Evolutionary conservation across 257 asterid species (phyloP).

Genomic region (Leptodermis oblonga): DNA sequence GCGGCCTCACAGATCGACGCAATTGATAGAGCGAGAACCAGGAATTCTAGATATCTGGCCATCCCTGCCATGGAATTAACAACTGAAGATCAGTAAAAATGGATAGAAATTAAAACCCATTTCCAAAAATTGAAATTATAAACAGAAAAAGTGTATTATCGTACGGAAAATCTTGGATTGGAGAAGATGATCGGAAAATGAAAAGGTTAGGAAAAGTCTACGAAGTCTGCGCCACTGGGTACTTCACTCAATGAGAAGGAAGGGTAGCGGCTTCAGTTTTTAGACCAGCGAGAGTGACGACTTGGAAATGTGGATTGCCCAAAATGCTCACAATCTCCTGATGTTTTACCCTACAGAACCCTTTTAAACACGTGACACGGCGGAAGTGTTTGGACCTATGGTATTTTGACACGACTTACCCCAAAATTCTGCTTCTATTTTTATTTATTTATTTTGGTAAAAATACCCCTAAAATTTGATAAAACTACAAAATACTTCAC

Average conservation of each 20-base stretch:
- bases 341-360: not conserved
- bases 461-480: no score
- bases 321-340: not conserved
- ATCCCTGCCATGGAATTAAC: constrained; percentile 32
- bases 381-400: constrained; percentile 12
- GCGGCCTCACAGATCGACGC: constrained; percentile 61
- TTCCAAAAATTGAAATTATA: not conserved
- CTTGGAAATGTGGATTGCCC: not conserved
- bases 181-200: not conserved
- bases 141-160: not conserved
- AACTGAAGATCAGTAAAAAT: not conserved
- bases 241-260: constrained; percentile 2
- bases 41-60: constrained; percentile 46
- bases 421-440: no score
- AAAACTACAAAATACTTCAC: no score
- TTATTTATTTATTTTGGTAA: no score
- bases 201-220: constrained; percentile 5
- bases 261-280: not conserved
- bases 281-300: constrained; percentile 8
- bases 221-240: constrained; percentile 25
- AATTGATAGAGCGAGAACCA: constrained; percentile 40
- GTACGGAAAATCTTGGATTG: not conserved
- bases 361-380: not conserved
- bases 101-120: not conserved
- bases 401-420: not conserved